Evolutionary conservation across 208 protist genomes (phyloP).

Genomic region (Giardia muris): DNA sequence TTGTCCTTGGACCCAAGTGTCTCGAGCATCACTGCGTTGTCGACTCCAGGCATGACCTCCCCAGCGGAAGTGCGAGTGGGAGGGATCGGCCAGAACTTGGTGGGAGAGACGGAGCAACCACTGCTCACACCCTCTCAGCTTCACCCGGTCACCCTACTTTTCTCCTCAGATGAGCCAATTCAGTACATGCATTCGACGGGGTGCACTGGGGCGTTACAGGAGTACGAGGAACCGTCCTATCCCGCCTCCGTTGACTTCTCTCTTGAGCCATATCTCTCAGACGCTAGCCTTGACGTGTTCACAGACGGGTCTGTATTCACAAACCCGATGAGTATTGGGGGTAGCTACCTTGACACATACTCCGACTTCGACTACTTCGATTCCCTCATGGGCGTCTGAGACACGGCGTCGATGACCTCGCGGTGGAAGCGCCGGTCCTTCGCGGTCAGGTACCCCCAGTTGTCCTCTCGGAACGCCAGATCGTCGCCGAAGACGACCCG

Average conservation of each 20-base stretch:
- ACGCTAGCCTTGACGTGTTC: neutral
- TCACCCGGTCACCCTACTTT: neutral
- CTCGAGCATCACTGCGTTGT: neutral
- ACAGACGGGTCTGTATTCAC: neutral
- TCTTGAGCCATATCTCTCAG: neutral
- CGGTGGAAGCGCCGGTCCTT: neutral
- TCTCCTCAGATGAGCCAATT: neutral
- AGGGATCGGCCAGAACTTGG: neutral
- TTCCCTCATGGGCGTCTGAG: neutral
- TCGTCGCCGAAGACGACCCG: neutral
- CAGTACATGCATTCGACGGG: neutral
- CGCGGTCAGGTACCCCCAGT: neutral
- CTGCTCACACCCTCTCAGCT: neutral
- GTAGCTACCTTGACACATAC: neutral
- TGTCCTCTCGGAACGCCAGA: neutral
- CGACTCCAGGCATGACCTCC: neutral
- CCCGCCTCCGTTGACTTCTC: neutral
- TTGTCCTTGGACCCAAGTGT: too few relatives aligned
- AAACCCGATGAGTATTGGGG: neutral
- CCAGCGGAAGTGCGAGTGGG: neutral
- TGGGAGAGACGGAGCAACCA: neutral
- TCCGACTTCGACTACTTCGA: neutral
- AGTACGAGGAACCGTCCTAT: too few relatives aligned
- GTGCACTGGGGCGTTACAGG: neutral
- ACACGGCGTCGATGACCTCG: neutral